phyloP scores from a whole-genome alignment of 306 rosid species.

The Quercus agrifolia region DNA sequence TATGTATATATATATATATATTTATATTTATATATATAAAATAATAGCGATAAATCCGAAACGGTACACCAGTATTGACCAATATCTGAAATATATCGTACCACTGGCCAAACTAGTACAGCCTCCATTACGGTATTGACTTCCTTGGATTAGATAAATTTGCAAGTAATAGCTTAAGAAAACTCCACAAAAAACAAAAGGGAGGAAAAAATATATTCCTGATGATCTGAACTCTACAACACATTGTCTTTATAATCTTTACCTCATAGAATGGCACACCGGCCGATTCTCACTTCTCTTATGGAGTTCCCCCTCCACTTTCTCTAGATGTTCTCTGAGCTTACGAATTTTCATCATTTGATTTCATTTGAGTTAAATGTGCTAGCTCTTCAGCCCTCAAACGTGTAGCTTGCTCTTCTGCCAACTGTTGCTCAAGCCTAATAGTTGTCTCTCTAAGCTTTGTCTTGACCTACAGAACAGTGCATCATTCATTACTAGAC shows the following conservation, averaged over 20 bases:
- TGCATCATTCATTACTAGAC: background rate
- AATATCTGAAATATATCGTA: no score
- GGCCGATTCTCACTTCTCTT: conserved; percentile 33
- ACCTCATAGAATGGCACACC: conserved; percentile 60
- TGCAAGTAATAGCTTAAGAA: background rate
- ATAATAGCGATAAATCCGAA: no score
- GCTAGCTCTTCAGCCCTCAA: conserved; percentile 60
- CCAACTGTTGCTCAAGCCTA: conserved; percentile 68
- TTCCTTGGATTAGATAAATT: background rate
- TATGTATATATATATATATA: no score
- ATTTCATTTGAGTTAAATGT: conserved; percentile 47
- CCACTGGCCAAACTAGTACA: no score
- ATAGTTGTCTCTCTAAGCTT: conserved; percentile 25
- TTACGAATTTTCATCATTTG: conserved; percentile 59
- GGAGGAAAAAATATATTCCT: background rate
- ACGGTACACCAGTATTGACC: no score
- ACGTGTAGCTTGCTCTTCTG: conserved; percentile 76
- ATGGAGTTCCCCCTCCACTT: conserved; percentile 73
- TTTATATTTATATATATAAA: no score
- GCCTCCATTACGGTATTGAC: no score
- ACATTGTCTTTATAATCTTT: background rate
- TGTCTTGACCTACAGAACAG: conserved; percentile 45
- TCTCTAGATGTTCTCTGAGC: conserved; percentile 60
- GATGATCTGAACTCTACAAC: no score
- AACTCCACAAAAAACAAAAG: background rate